Base-by-base conservation (phyloP, 192 early-diverging fungal species). In the Allomyces javanicus region DNA sequence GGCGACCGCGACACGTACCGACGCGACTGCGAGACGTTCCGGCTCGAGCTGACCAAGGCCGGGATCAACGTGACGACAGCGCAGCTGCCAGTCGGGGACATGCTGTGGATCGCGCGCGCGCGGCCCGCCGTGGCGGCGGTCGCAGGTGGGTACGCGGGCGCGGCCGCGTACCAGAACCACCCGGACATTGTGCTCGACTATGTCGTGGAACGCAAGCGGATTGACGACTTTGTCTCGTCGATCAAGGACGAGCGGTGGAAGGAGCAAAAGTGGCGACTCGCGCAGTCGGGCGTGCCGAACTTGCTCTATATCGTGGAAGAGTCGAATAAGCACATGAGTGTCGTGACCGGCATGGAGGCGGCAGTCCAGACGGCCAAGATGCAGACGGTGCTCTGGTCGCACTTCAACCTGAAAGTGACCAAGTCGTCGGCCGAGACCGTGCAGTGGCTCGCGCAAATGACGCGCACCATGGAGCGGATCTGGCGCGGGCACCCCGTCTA, bases 191-290 rank as follows among this genome's bases (percentile, higher is more conserved):
- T 93, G 4, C 74, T 96, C 10, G 89, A 93, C 69, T 84, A 83
- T 62, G 73, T 97, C n/a, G 67, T 94, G 2, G 94, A 99, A 73
- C 80, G 96, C 25, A 99, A 99, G 69, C 81, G 88, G n/a, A 82
- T 90, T 77, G 92, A 96, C 65, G 96, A 99, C 72, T 75, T 99
- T 64, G 81, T 90, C 9, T 71, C 80, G 0, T 94, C 91, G 74
- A 95, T 99, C 64, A 88, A 90, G 44, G 96, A 99, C 71, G 90
- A 91, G 1, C 78, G 96, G 21, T 96, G 87, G 73, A 82, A 76
- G 11, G 96, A 99, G 68, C 96, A 99, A 74, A 96, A 96, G 76
- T 58, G 50, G 50, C 50, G 50, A 3, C 2, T 58, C 2, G 50
- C 12, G 50, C 17, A n/a, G 17, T 58, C 50, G 85, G 87, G 66